Conservation (phyloP, 768 basidiomycete species). For the Hypholoma fasciculare region DNA sequence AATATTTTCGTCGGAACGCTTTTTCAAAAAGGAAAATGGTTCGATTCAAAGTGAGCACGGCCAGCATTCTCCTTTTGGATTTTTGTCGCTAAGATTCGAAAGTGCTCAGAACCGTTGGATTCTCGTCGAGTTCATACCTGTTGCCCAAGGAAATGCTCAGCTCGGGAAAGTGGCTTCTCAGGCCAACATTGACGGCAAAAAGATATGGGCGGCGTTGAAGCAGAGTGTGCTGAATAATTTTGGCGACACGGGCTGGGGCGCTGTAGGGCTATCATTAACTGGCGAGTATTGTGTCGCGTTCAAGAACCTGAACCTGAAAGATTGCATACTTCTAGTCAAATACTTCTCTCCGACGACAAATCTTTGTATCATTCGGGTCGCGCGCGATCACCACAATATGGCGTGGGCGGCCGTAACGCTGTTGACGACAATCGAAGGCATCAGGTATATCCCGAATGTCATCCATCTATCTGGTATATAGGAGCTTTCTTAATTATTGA, state of each 20-base stretch:
- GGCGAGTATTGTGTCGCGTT: slow-evolving; percentile 33
- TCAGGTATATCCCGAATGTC: slow-evolving; percentile 68
- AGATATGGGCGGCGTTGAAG: slow-evolving; percentile 67
- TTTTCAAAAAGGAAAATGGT: slow-evolving; percentile 44
- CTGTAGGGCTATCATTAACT: slow-evolving; percentile 67
- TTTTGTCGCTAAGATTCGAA: slow-evolving; percentile 6
- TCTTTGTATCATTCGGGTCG: slow-evolving; percentile 84
- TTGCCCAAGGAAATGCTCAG: slow-evolving; percentile 26
- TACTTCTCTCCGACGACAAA: slow-evolving; percentile 85
- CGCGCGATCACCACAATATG: slow-evolving; percentile 75
- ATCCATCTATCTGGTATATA: slow-evolving; percentile 76
- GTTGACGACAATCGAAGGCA: slow-evolving; percentile 59
- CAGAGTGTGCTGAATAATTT: slow-evolving; percentile 72
- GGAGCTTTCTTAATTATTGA: background rate
- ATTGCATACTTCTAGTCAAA: slow-evolving; percentile 55
- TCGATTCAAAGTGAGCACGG: slow-evolving; percentile 58
- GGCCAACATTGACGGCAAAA: slow-evolving; percentile 51
- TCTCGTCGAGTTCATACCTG: slow-evolving; percentile 77
- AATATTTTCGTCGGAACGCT: background rate
- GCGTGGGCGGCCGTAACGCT: slow-evolving; percentile 82
- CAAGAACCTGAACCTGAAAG: background rate
- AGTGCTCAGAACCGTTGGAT: slow-evolving; percentile 78
- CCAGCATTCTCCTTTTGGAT: background rate
- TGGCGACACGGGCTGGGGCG: slow-evolving; percentile 87
- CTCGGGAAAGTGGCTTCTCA: slow-evolving; percentile 24